phyloP scores from a whole-genome alignment of 257 asterid genomes.

The Fraxinus pennsylvanica region DNA sequence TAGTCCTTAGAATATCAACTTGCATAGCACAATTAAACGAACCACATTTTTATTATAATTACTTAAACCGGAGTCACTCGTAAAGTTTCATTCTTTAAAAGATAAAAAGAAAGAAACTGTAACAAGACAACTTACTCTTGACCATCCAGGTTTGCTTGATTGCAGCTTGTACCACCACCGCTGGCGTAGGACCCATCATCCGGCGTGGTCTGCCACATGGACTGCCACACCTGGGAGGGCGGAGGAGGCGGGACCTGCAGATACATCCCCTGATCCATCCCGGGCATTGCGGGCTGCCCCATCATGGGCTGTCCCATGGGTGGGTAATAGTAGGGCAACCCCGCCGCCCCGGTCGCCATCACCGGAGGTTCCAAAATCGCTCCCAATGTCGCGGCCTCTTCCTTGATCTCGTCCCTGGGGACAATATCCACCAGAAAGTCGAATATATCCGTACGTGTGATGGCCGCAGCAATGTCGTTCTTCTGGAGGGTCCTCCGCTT shows the following conservation, averaged over 20 bases:
- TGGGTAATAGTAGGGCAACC: background rate
- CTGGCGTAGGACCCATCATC: slow-evolving; percentile 5
- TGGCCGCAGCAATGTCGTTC: slow-evolving; percentile 48
- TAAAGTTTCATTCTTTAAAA: background rate
- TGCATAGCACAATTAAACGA: background rate
- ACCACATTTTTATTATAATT: background rate
- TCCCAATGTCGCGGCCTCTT: slow-evolving; percentile 25
- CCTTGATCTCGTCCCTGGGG: slow-evolving; percentile 42
- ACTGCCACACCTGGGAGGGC: slow-evolving; percentile 9
- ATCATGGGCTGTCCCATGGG: slow-evolving; percentile 8
- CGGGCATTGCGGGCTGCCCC: slow-evolving; percentile 1
- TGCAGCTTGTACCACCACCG: slow-evolving; percentile 3
- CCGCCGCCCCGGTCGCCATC: background rate
- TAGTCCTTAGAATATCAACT: background rate
- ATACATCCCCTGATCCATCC: background rate
- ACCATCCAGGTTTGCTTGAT: slow-evolving; percentile 8
- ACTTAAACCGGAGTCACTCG: background rate
- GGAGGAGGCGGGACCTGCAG: slow-evolving; percentile 8
- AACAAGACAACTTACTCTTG: background rate
- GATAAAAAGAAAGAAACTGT: background rate
- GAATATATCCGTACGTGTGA: slow-evolving; percentile 41
- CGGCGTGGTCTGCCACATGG: background rate
- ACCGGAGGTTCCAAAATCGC: background rate
- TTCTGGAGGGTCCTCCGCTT: slow-evolving; percentile 46
- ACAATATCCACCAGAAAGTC: slow-evolving; percentile 44